Evolutionary conservation across 2,329 filamentous ascomycete species (phyloP).

Genomic region (Pleochaeta shiraiana): DNA sequence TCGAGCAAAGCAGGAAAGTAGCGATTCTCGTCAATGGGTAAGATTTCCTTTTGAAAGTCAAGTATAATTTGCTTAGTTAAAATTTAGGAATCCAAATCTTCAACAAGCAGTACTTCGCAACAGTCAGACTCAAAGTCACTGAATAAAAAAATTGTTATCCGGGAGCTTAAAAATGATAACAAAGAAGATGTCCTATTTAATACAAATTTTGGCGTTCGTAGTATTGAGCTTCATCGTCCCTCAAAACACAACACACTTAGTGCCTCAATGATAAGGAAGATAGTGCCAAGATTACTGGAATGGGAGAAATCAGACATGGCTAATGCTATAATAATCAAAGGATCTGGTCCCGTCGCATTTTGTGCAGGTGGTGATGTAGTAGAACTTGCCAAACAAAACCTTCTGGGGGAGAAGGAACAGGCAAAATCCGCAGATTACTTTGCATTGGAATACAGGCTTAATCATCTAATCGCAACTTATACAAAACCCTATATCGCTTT

Average conservation of each 20-base stretch:
- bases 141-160: constrained; percentile 13
- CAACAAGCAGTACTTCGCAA: background rate
- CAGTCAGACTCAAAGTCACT: background rate
- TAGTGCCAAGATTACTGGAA: constrained; percentile 69
- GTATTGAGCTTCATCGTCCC: constrained; percentile 84
- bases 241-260: constrained; percentile 83
- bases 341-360: constrained; percentile 63
- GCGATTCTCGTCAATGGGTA: too few relatives aligned
- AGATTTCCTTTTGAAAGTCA: too few relatives aligned
- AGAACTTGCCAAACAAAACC: constrained; percentile 53
- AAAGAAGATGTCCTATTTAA: constrained; percentile 85
- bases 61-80: too few relatives aligned
- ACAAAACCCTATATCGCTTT: constrained; percentile 81
- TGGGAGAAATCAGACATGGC: constrained; percentile 92
- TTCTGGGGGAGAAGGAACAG: constrained; percentile 44
- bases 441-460: constrained; percentile 81
- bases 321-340: constrained; percentile 82
- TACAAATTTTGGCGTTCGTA: constrained; percentile 71
- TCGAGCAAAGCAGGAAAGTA: too few relatives aligned
- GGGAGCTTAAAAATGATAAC: constrained; percentile 34
- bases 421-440: constrained; percentile 68
- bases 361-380: constrained; percentile 89
- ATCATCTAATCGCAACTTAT: constrained; percentile 91
- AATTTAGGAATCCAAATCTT: background rate
- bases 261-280: constrained; percentile 88